These are phyloP conservation scores for Ceratocystis destructans DNA, from an alignment of 2,329 filamentous ascomycete genomes.

Conservation along the genomic window DNA sequence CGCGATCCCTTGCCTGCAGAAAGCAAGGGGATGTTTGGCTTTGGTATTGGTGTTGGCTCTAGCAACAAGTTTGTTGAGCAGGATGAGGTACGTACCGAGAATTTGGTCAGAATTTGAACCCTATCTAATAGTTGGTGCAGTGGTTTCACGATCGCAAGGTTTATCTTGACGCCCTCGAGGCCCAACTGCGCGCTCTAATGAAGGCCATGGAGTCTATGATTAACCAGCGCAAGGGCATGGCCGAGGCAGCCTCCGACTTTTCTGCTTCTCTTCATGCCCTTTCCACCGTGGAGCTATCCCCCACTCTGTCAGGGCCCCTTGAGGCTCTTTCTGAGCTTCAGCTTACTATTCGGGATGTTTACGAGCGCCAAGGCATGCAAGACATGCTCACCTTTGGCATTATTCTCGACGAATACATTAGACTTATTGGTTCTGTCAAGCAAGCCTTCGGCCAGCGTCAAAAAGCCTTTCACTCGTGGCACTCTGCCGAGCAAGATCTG, in stretches of 20 bases:
- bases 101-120: not conserved
- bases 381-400: constrained; percentile 93
- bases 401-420: constrained; percentile 96
- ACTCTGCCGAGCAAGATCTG: constrained; percentile 75
- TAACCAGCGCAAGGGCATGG: constrained; percentile 77
- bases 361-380: constrained; percentile 92
- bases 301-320: constrained; percentile 72
- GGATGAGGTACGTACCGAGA: constrained; percentile 57
- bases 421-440: constrained; percentile 88
- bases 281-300: constrained; percentile 82
- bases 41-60: constrained; percentile 58
- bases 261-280: constrained; percentile 84
- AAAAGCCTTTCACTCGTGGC: constrained; percentile 92
- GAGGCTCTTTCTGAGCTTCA: constrained; percentile 89
- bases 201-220: constrained; percentile 94
- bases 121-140: constrained; percentile 30
- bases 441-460: constrained; percentile 83
- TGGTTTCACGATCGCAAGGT: constrained; percentile 97
- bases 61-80: constrained; percentile 90
- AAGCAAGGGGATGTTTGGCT: constrained; percentile 83
- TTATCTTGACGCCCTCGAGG: constrained; percentile 87
- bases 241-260: constrained; percentile 87
- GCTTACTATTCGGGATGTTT: constrained; percentile 83
- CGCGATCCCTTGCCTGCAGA: constrained; percentile 74
- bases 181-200: constrained; percentile 74